Evolutionary conservation across 768 basidiomycete genomes (phyloP), one percentile per base, ranked within the genome.

Genomic region (Crassisporium funariophilum): DNA sequence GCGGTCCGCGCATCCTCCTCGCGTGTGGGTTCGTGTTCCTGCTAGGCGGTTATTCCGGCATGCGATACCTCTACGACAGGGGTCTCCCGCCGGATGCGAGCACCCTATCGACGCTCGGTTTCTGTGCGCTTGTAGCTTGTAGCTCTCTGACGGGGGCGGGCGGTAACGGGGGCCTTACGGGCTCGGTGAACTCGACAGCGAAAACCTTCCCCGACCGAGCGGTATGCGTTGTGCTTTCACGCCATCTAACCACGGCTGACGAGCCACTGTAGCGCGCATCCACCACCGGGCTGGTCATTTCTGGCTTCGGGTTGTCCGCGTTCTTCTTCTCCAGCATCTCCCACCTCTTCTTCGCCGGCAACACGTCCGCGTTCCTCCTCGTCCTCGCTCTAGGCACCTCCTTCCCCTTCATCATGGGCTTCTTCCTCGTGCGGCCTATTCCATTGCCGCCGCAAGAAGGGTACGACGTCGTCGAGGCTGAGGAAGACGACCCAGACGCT

Each of bases 221-320:
- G 29, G 88, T 89, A 53, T 47, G 84, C 68, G 8, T 41, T 22
- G 4, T 40, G 17, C 36, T 40, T 13, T 35, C 31, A 29, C 17
- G n/a, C 23, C 41, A 31, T 44, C 44, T 29, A n/a, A 15, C 44
- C 31, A 45, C 20, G 34, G 34, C 40, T 19, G 38, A 37, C 23
- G 41, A 12, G n/a, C n/a, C n/a, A n/a, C n/a, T n/a, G 13, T 44
- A 91, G 86, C 77, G 91, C n/a, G 91, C 85, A 10, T 83, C 83
- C 0, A 79, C 83, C 7, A 90, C 87, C 0, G 86, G 86, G 1
- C 62, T 91, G 8, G 91, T 94, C 25, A 66, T 93, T 15, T 90
- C 91, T 0, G 93, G 91, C 23, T 93, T 91, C 52, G 93, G 94
- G 0, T 79, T 98, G 12, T 93, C 91, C 1, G 94, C 94, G 0